Evolutionary conservation across 2,329 filamentous ascomycete genomes (phyloP), one percentile per base, ranked within the genome.

Genomic region (Lithohypha guttulata): DNA sequence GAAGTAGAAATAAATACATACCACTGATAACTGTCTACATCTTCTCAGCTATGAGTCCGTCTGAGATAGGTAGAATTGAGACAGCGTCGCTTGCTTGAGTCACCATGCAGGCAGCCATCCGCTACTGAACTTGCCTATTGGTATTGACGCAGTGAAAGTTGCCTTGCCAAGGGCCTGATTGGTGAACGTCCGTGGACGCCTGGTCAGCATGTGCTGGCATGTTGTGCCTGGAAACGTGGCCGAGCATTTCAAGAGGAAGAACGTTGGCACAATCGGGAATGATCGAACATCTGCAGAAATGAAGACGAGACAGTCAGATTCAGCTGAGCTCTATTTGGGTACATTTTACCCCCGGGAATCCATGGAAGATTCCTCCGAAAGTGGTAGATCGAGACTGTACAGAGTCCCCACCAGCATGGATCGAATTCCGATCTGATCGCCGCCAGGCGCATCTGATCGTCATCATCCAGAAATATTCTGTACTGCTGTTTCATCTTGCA

Each of bases 11-110:
- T n/a, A n/a, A n/a, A n/a, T n/a, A n/a, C n/a, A n/a, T n/a, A n/a
- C n/a, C n/a, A n/a, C n/a, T n/a, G n/a, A n/a, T n/a, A n/a, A n/a
- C n/a, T n/a, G n/a, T n/a, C n/a, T n/a, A n/a, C n/a, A n/a, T n/a
- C n/a, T n/a, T n/a, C n/a, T n/a, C n/a, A n/a, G n/a, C n/a, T n/a
- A n/a, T n/a, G n/a, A n/a, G n/a, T n/a, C n/a, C n/a, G n/a, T n/a
- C n/a, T n/a, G n/a, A n/a, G n/a, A n/a, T n/a, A n/a, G n/a, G 3
- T 26, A 10, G 11, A 8, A 6, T 13, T 15, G n/a, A 35, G 33
- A 11, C 9, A 35, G 21, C n/a, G 29, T 13, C 20, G 29, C 21
- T 35, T 35, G 33, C 21, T 35, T 35, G 33, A 35, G 21, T 35
- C 33, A 35, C 33, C 26, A 13, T 23, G 6, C 25, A 38, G 34